Conservation (phyloP, 1,139 yeast genomes). For the Yamadazyma diospyri region DNA sequence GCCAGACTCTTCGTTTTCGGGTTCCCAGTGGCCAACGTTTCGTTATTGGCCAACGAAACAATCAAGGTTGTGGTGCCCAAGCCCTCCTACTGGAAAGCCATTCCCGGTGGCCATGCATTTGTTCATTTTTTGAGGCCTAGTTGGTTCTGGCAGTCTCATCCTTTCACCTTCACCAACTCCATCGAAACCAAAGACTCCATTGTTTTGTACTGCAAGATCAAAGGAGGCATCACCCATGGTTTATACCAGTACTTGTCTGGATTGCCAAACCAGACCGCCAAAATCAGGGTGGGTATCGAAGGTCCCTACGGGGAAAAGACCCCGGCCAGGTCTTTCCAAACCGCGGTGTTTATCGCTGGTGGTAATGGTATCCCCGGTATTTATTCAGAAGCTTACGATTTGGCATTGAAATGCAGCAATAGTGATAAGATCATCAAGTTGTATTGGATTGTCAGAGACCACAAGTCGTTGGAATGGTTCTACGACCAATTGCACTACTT, state of each 20-base stretch:
- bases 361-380: conserved; percentile 51
- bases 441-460: conserved; percentile 51
- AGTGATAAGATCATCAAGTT: conserved; percentile 26
- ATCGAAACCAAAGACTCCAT: conserved; percentile 27
- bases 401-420: conserved; percentile 14
- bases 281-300: conserved; percentile 37
- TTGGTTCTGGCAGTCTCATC: conserved; percentile 72
- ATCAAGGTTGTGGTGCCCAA: conserved; percentile 38
- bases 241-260: conserved; percentile 25
- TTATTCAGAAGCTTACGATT: conserved; percentile 32
- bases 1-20: conserved; percentile 49
- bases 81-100: conserved; percentile 35
- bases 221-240: conserved; percentile 36
- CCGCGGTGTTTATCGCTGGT: conserved; percentile 40
- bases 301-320: conserved; percentile 46
- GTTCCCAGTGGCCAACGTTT: conserved; percentile 47
- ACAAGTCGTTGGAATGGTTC: conserved; percentile 47
- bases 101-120: conserved; percentile 60
- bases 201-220: conserved; percentile 34
- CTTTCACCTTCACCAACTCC: conserved; percentile 48
- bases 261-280: conserved; percentile 22
- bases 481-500: conserved; percentile 42
- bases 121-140: conserved; percentile 50
- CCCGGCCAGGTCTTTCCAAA: conserved; percentile 32
- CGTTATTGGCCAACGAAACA: conserved; percentile 44